These are phyloP conservation scores for Chenopodium album DNA, from an alignment of 148 eudicot species.

Conservation along the genomic window DNA sequence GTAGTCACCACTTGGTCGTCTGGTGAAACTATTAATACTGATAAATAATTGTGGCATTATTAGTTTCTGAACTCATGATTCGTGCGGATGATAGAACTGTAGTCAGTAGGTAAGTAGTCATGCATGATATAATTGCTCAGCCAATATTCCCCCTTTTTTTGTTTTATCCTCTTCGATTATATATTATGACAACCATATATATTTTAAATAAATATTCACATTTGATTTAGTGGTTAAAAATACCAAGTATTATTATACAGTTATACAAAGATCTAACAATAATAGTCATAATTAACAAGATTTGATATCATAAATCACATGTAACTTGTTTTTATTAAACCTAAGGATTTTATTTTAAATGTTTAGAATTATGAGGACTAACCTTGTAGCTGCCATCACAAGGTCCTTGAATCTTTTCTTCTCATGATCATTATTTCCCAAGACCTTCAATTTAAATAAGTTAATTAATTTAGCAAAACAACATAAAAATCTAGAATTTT, in stretches of 20 bases:
- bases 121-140: too few relatives aligned
- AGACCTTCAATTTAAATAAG: slow-evolving; percentile 37
- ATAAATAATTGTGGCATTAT: background rate
- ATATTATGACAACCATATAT: too few relatives aligned
- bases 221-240: too few relatives aligned
- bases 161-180: too few relatives aligned
- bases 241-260: too few relatives aligned
- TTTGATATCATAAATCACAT: background rate
- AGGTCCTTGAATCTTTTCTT: slow-evolving; percentile 53
- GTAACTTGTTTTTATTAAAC: background rate
- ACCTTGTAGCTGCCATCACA: slow-evolving; percentile 88
- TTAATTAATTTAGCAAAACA: too few relatives aligned
- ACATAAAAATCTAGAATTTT: background rate
- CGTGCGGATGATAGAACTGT: background rate
- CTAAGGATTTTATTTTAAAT: too few relatives aligned
- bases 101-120: too few relatives aligned
- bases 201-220: too few relatives aligned
- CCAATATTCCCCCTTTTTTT: background rate
- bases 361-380: background rate
- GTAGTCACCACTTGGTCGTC: background rate
- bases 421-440: slow-evolving; percentile 56
- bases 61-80: background rate
- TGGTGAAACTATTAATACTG: too few relatives aligned
- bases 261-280: background rate
- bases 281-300: background rate